Evolutionary conservation across 2,329 filamentous ascomycete species (phyloP).

Genomic region (Laburnicola sp.): DNA sequence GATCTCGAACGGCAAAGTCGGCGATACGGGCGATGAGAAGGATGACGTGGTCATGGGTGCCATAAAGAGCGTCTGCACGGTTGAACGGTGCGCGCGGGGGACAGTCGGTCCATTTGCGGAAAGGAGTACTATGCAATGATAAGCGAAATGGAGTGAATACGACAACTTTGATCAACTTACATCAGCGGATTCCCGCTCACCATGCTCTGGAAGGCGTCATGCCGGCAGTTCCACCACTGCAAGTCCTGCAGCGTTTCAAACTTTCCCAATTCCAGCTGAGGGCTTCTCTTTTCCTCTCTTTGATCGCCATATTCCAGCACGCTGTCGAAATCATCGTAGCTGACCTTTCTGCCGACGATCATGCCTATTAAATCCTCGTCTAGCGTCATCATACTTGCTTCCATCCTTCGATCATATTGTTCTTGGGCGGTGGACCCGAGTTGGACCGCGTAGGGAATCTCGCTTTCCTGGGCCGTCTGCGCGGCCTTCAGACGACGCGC

Average conservation of each 20-base stretch:
- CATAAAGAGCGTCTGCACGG: conserved; percentile 76
- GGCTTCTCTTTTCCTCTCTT: conserved; percentile 43
- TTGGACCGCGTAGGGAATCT: conserved; percentile 34
- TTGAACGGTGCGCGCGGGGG: conserved; percentile 82
- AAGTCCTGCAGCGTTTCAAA: conserved; percentile 83
- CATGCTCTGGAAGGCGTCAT: conserved; percentile 89
- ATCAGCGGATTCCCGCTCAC: conserved; percentile 82
- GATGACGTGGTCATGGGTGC: conserved; percentile 84
- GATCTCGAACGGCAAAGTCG: conserved; percentile 76
- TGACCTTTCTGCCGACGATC: conserved; percentile 60
- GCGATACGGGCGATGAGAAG: conserved; percentile 78
- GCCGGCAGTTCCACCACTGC: conserved; percentile 95
- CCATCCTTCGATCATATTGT: conserved; percentile 37
- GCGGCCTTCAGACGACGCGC: conserved; percentile 67
- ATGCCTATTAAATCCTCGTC: conserved; percentile 59
- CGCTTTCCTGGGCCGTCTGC: conserved; percentile 47
- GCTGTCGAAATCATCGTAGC: conserved; percentile 61
- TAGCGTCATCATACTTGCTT: conserved; percentile 51
- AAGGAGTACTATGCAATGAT: conserved; percentile 67
- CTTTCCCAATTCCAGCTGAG: conserved; percentile 66
- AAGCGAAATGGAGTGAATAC: not conserved
- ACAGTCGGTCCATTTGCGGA: conserved; percentile 80
- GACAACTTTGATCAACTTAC: conserved; percentile 59
- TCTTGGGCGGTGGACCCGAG: conserved; percentile 36
- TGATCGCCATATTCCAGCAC: conserved; percentile 46